Conservation (phyloP, 371 early-diverging fungal species). For the Mortierella sp. region DNA sequence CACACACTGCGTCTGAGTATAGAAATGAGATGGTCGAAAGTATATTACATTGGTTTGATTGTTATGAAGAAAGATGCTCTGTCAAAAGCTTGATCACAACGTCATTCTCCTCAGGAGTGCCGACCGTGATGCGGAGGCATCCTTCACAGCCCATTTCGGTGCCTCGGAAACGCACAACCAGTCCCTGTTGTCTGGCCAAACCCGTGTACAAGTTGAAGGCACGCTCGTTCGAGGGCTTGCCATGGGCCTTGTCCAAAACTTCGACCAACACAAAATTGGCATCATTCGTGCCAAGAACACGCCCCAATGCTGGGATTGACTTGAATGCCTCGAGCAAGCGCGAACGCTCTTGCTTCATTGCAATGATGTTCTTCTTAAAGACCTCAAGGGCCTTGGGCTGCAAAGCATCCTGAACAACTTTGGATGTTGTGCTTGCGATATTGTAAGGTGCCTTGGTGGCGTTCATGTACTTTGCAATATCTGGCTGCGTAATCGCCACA, state of each 20-base stretch:
- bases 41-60: too few relatives aligned
- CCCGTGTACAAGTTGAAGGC: conserved; percentile 81
- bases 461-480: conserved; percentile 89
- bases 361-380: conserved; percentile 70
- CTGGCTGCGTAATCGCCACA: conserved; percentile 83
- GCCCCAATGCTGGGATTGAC: conserved; percentile 66
- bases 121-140: conserved; percentile 94
- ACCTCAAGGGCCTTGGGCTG: conserved; percentile 72
- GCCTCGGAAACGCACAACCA: conserved; percentile 96
- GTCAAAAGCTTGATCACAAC: conserved; percentile 57
- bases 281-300: conserved; percentile 86
- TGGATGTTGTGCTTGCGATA: conserved; percentile 88
- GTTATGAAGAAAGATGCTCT: too few relatives aligned
- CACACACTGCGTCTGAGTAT: too few relatives aligned
- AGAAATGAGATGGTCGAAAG: too few relatives aligned
- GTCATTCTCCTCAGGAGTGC: conserved; percentile 86
- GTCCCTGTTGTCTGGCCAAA: conserved; percentile 83
- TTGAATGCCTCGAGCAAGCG: conserved; percentile 67
- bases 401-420: conserved; percentile 83
- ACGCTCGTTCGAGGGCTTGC: conserved; percentile 74
- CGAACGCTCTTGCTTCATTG: conserved; percentile 72
- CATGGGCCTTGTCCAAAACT: conserved; percentile 67
- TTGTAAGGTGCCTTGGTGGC: conserved; percentile 98
- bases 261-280: conserved; percentile 95
- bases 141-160: conserved; percentile 92